These are phyloP conservation scores for Phytophthora ramorum DNA, from an alignment of 352 stramenopile genomes.

Conservation along the genomic window DNA sequence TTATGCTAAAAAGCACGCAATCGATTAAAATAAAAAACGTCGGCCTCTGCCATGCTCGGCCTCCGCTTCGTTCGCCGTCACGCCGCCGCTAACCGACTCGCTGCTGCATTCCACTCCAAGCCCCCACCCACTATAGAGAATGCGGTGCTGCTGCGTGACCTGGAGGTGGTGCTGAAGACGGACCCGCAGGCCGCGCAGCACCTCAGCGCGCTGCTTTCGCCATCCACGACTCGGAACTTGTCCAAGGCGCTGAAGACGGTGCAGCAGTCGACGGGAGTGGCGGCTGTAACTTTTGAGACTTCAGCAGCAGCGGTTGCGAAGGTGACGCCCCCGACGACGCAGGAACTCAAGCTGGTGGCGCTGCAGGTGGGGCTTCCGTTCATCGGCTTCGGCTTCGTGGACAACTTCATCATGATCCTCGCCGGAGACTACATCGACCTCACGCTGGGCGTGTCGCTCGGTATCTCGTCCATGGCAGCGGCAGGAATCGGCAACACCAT, in stretches of 20 bases:
- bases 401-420: constrained; percentile 97
- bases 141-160: constrained; percentile 44
- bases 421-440: constrained; percentile 90
- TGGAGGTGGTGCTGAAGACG: constrained; percentile 45
- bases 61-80: constrained; percentile 8
- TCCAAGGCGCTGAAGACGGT: constrained; percentile 48
- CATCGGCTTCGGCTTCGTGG: constrained; percentile 97
- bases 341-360: constrained; percentile 72
- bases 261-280: neutral
- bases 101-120: constrained; percentile 33
- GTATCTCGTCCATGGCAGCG: constrained; percentile 89
- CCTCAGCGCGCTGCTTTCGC: constrained; percentile 51
- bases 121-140: constrained; percentile 38
- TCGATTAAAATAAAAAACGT: constrained; percentile 8
- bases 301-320: constrained; percentile 1
- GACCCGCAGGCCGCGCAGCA: constrained; percentile 40
- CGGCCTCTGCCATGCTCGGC: constrained; percentile 15
- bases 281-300: neutral
- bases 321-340: constrained; percentile 38
- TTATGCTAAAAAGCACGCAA: neutral
- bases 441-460: constrained; percentile 79
- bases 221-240: constrained; percentile 60
- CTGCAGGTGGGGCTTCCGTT: constrained; percentile 91
- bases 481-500: constrained; percentile 89
- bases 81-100: constrained; percentile 1